phyloP scores from a whole-genome alignment of 345 rosid species.

The Arabidopsis arenosa region DNA sequence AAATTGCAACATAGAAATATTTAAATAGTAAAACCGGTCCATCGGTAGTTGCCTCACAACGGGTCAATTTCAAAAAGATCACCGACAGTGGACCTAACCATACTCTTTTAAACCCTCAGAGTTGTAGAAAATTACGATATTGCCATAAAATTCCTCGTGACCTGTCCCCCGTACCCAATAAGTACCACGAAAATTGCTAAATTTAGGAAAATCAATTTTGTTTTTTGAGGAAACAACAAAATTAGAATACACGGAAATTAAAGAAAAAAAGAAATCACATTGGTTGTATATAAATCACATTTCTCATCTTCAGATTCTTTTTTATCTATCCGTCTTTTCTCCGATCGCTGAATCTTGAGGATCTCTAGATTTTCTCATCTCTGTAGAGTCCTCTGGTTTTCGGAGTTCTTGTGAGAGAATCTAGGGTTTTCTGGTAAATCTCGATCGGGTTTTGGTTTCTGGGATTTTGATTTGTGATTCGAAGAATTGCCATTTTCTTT shows the following conservation, averaged over 20 bases:
- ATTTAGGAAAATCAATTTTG: background rate
- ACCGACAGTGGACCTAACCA: constrained; percentile 42
- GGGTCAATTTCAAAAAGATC: constrained; percentile 35
- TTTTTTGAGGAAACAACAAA: constrained; percentile 9
- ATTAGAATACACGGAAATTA: constrained; percentile 27
- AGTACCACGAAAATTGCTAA: constrained; percentile 48
- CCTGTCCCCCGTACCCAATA: constrained; percentile 40
- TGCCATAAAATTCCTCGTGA: constrained; percentile 36
- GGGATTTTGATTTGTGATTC: constrained; percentile 17
- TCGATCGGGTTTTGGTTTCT: constrained; percentile 35
- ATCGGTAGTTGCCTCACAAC: constrained; percentile 44
- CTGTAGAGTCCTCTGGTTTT: background rate
- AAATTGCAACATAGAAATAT: constrained; percentile 37
- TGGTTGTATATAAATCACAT: constrained; percentile 2
- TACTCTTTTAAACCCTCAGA: constrained; percentile 2
- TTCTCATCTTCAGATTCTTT: constrained; percentile 10
- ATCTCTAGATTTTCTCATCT: constrained; percentile 41
- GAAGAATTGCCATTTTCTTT: constrained; percentile 40
- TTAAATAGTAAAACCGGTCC: constrained; percentile 26
- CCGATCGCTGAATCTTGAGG: constrained; percentile 40
- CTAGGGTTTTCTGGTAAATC: constrained; percentile 29
- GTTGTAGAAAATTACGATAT: background rate
- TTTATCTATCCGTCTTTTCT: background rate
- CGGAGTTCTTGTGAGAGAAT: constrained; percentile 11
- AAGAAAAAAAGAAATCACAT: background rate